A percentile compares a stretch with the other conserved stretches of the same genome.
Evolutionary conservation across 345 rosid species (phyloP).

Genomic region (Nasturtium officinale): DNA sequence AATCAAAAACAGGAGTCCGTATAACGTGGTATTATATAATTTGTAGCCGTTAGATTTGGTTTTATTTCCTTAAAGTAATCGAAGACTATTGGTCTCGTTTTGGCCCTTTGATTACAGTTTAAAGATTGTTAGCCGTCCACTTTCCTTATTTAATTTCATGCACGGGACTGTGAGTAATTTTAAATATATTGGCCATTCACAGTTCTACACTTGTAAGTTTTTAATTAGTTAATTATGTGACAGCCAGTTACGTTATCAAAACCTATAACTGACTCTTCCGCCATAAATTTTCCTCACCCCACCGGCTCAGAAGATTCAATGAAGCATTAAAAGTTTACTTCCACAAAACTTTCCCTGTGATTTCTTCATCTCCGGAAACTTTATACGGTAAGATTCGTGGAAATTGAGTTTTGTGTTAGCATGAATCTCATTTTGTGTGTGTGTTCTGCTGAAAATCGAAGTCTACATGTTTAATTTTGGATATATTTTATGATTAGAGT

Average conservation of each 20-base stretch:
- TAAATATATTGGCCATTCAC: constrained; percentile 1
- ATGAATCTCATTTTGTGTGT: background rate
- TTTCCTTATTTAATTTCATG: background rate
- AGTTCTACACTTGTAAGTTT: background rate
- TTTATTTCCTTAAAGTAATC: background rate
- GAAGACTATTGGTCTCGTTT: constrained; percentile 12
- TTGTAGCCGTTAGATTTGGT: constrained; percentile 36
- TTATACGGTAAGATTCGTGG: constrained; percentile 25
- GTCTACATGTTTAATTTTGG: background rate
- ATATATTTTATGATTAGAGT: constrained; percentile 16
- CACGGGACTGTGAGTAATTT: background rate
- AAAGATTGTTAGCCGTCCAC: constrained; percentile 29
- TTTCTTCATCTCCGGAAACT: constrained; percentile 20
- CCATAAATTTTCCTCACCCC: constrained; percentile 10
- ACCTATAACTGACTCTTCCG: constrained; percentile 21
- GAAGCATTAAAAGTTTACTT: constrained; percentile 17
- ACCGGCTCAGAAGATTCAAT: background rate
- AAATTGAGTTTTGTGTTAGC: background rate
- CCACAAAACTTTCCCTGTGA: background rate
- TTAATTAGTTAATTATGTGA: background rate
- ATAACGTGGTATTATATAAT: constrained; percentile 22
- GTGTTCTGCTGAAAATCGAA: constrained; percentile 9
- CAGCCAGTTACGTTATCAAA: constrained; percentile 23
- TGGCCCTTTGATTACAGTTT: constrained; percentile 10
- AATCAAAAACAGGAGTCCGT: background rate